These are phyloP conservation scores for Fusarium xyrophilum DNA, from an alignment of 2,329 filamentous ascomycete species.

Conservation along the genomic window DNA sequence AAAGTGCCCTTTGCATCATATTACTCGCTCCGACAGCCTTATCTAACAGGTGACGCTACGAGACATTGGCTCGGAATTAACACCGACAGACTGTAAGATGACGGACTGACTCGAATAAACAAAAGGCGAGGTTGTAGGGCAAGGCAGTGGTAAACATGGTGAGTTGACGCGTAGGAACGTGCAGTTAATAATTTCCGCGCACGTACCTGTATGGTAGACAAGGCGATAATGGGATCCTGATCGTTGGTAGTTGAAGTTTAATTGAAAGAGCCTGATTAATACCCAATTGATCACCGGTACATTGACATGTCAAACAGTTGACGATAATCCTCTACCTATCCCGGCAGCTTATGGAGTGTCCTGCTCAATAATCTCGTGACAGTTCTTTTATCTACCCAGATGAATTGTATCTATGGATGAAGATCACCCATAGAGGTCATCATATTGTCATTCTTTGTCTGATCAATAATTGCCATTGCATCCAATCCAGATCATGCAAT, in stretches of 20 bases:
- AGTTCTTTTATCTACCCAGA: too few relatives aligned
- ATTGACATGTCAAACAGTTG: background rate
- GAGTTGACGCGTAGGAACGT: constrained; percentile 20
- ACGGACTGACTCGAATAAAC: constrained; percentile 14
- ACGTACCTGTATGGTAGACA: constrained; percentile 19
- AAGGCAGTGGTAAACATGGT: background rate
- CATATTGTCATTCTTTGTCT: background rate
- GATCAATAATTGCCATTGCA: background rate
- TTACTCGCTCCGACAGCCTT: constrained; percentile 10
- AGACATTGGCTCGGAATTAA: background rate
- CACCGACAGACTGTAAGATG: background rate
- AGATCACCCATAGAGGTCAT: too few relatives aligned
- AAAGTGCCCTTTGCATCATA: constrained; percentile 1
- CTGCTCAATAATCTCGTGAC: too few relatives aligned
- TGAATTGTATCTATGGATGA: background rate
- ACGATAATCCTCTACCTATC: rapidly evolving
- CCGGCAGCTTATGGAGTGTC: too few relatives aligned
- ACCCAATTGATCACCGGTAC: background rate
- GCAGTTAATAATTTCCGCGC: constrained; percentile 14
- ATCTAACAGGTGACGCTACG: constrained; percentile 19
- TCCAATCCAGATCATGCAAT: background rate
- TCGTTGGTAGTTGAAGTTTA: background rate
- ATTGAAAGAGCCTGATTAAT: background rate
- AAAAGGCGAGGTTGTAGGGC: background rate
- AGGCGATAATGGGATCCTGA: constrained; percentile 21